Conservation (phyloP, 257 asterid genomes). For the Plantago elongata region DNA sequence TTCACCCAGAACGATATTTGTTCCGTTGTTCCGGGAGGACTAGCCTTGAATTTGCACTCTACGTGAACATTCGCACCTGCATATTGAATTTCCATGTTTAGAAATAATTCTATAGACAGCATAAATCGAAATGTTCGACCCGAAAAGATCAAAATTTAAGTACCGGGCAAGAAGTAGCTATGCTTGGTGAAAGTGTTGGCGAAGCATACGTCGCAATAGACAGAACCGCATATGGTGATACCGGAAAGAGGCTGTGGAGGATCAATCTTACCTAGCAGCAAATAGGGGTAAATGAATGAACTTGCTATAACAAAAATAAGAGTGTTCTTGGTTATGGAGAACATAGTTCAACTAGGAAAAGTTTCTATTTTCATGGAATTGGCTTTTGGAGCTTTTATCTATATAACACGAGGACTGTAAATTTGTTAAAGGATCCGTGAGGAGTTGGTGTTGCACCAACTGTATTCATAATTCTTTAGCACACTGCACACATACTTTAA, state of each 20-base stretch:
- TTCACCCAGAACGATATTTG: constrained; percentile 23
- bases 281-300: constrained; percentile 11
- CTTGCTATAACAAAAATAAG: constrained; percentile 18
- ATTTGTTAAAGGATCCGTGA: constrained; percentile 29
- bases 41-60: constrained; percentile 24
- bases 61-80: constrained; percentile 28
- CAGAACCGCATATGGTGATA: constrained; percentile 41
- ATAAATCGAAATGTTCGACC: not conserved
- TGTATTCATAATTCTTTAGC: constrained; percentile 10
- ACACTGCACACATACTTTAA: not conserved
- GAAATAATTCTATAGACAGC: too few species aligned
- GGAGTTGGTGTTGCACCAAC: constrained; percentile 30
- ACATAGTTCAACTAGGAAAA: not conserved
- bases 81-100: too few species aligned
- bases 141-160: not conserved
- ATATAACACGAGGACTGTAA: constrained; percentile 7
- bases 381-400: constrained; percentile 13
- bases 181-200: constrained; percentile 35
- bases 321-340: constrained; percentile 13
- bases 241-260: constrained; percentile 23
- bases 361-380: not conserved
- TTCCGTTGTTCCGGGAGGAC: constrained; percentile 12
- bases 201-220: constrained; percentile 39
- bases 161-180: constrained; percentile 46
- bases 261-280: constrained; percentile 25